These are phyloP conservation scores for Penicillium olsonii DNA, from an alignment of 2,329 filamentous ascomycete genomes.

Conservation along the genomic window DNA sequence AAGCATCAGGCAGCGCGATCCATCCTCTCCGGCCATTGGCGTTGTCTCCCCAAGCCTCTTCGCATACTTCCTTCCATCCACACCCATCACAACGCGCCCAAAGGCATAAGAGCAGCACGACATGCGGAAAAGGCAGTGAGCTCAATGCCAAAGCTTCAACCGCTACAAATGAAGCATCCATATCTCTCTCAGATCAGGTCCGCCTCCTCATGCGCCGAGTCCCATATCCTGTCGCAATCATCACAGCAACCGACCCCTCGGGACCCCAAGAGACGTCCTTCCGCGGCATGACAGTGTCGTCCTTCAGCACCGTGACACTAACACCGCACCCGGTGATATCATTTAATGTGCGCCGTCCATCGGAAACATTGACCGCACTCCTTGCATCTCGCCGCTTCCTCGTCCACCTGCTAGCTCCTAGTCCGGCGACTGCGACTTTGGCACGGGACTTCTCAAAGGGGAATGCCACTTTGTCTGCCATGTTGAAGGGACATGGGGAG, in stretches of 20 bases:
- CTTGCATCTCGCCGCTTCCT: constrained; percentile 47
- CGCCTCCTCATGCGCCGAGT: constrained; percentile 56
- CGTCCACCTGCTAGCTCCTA: constrained; percentile 52
- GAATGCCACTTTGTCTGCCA: constrained; percentile 36
- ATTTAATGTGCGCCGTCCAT: constrained; percentile 62
- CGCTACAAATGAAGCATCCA: background rate
- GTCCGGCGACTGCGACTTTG: constrained; percentile 33
- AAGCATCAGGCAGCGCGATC: background rate
- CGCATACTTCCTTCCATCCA: constrained; percentile 5
- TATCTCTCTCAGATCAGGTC: constrained; percentile 38
- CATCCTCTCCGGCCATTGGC: background rate
- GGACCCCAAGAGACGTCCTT: constrained; percentile 31
- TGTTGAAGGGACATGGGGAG: constrained; percentile 27
- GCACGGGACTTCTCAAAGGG: constrained; percentile 44
- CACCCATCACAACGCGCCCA: constrained; percentile 11
- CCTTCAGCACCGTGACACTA: constrained; percentile 61
- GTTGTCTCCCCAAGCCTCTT: constrained; percentile 1
- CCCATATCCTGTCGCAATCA: constrained; percentile 59
- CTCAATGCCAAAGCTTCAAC: constrained; percentile 1
- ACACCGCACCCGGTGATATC: constrained; percentile 58
- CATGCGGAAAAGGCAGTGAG: constrained; percentile 3
- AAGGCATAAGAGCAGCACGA: constrained; percentile 22
- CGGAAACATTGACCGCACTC: constrained; percentile 58
- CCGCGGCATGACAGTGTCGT: constrained; percentile 62
- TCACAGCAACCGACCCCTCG: constrained; percentile 49